Base-by-base conservation (phyloP, 805 yeast genomes). In the Sugiyamaella lignohabitans region DNA sequence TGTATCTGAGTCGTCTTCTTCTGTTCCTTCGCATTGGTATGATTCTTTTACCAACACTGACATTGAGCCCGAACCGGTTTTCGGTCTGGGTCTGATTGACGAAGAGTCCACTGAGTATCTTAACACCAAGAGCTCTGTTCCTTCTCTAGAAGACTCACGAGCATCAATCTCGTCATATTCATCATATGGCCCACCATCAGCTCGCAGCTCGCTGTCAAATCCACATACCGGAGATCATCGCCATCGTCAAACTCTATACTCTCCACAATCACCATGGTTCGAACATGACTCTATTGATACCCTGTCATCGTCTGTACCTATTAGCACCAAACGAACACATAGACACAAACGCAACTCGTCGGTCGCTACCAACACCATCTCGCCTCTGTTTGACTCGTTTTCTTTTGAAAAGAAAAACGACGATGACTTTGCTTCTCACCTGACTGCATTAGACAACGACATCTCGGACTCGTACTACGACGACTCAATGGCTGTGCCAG, bases 401-500 rank as follows among this genome's bases (percentile, higher is more conserved):
- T 17, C 32, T 20, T 19, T 19, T 16, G 22, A 32, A 17, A 24
- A 24, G 14, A 21, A 42, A 11, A 14, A 16, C 16, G 45, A 32
- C 21, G 35, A 30, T 6, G 22, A 16, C 35, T 20, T 34, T 4
- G 21, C 24, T n/a, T 30, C 35, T 32, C 22, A 20, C 39, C 18
- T 38, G 39, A 20, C 22, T 18, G 38, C 35, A 3, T 18, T 21
- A 16, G 39, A 23, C 19, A 18, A 38, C 41, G 29, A 38, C 14
- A 27, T 27, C 14, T 8, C 8, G 8, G 14, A 8, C 14, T 14
- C 8, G 14, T 27, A 27, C 14, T 18, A 14, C 8, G 22, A 40
- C 43, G 39, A 42, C 27, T 20, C 39, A 16, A 40, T 18, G 3
- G 36, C 46, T 8, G 41, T 43, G 36, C 24, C 40, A 17, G 36